Conservation (phyloP, 1,284 basidiomycete species). For the Macrocystidia cucumis region DNA sequence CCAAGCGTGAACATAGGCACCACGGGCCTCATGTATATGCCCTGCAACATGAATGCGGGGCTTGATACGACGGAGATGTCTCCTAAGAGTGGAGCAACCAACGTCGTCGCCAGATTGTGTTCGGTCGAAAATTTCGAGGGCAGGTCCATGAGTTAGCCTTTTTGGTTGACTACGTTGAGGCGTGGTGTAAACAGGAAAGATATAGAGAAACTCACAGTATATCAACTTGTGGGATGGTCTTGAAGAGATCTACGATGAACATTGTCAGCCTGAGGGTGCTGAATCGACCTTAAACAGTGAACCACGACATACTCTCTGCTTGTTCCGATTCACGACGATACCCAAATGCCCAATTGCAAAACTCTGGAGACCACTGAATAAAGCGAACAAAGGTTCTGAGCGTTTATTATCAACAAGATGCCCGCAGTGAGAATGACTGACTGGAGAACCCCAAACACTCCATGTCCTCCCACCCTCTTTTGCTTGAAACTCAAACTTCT, state of each 20-base stretch:
- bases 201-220: conserved; percentile 9
- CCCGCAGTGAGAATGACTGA: conserved; percentile 15
- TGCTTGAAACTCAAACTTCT: conserved; percentile 13
- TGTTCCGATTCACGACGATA: conserved; percentile 24
- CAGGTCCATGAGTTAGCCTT: conserved; percentile 60
- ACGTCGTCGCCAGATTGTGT: conserved; percentile 23
- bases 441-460: conserved; percentile 46
- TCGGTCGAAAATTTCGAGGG: conserved; percentile 37
- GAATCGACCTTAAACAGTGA: neutral
- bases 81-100: conserved; percentile 38
- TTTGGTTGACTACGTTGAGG: conserved; percentile 3
- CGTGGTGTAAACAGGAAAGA: neutral
- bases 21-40: conserved; percentile 61
- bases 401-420: neutral
- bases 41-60: conserved; percentile 53
- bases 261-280: neutral
- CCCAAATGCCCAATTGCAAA: conserved; percentile 39
- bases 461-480: conserved; percentile 24
- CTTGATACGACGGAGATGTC: conserved; percentile 26
- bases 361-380: conserved; percentile 34
- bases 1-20: conserved; percentile 34
- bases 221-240: conserved; percentile 12
- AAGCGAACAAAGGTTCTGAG: neutral
- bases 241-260: conserved; percentile 9
- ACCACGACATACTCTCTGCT: conserved; percentile 11